Percentiles rank a stretch among this genome's conserved stretches.
phyloP scores from a whole-genome alignment of 176 grass and related monocot genomes.

The Musa itinerans region DNA sequence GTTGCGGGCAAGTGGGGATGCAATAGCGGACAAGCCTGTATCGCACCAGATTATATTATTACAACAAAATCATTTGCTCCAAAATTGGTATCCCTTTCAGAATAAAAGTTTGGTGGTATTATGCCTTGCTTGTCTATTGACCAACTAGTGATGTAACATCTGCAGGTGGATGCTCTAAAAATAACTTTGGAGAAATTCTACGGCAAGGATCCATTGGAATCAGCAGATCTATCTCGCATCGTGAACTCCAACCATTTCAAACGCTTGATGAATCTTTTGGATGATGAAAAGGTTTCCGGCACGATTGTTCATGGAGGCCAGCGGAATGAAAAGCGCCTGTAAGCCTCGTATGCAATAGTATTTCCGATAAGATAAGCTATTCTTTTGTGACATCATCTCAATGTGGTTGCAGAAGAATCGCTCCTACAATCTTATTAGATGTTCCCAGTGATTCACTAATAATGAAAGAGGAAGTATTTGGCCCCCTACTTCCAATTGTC shows the following conservation, averaged over 20 bases:
- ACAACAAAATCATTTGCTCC: conserved; percentile 84
- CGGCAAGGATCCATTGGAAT: conserved; percentile 61
- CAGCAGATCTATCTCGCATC: conserved; percentile 68
- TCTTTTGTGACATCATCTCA: conserved; percentile 8
- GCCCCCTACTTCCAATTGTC: conserved; percentile 72
- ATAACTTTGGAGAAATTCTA: conserved; percentile 63
- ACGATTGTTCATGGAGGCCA: conserved; percentile 68
- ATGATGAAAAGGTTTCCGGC: conserved; percentile 50
- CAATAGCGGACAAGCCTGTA: conserved; percentile 90
- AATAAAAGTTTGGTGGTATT: neutral
- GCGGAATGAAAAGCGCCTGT: conserved; percentile 56
- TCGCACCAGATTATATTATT: conserved; percentile 90
- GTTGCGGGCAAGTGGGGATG: conserved; percentile 92
- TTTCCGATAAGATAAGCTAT: conserved; percentile 1
- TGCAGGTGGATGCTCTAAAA: conserved; percentile 62
- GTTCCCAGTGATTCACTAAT: conserved; percentile 55
- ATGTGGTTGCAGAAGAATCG: conserved; percentile 52
- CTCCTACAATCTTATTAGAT: conserved; percentile 66
- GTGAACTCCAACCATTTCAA: conserved; percentile 63
- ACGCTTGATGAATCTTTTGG: conserved; percentile 46
- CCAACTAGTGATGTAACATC: conserved; percentile 3
- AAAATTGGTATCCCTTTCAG: conserved; percentile 44
- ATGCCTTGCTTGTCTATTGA: conserved; percentile 5
- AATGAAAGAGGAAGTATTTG: conserved; percentile 74
- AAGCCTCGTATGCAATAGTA: conserved; percentile 18